Base-by-base conservation (phyloP, 495 filamentous ascomycete species). In the Astrocystis sublimbata region DNA sequence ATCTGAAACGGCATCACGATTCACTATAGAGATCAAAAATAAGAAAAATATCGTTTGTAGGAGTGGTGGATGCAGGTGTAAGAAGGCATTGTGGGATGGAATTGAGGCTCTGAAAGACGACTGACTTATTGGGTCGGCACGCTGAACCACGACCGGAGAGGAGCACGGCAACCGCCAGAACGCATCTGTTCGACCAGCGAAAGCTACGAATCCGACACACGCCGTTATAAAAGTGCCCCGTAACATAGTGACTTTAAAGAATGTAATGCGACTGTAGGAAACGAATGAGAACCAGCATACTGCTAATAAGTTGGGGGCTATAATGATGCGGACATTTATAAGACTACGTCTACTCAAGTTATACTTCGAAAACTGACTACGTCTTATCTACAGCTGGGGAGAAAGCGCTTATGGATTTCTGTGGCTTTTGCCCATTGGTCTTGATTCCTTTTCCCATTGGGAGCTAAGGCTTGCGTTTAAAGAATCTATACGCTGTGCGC, bases 101-200 rank as follows among this genome's bases (percentile, higher is more conserved):
- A 4, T 86, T 86, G n/a, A n/a, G 86, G 86, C 38, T 70, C 71
- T 43, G 87, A n/a, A n/a, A n/a, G n/a, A n/a, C n/a, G n/a, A n/a
- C n/a, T n/a, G n/a, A n/a, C n/a, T 71, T 58, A 91, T 81, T 9
- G 89, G 89, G 69, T 92, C 89, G 60, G 83, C 75, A 57, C 87
- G 81, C 64, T 84, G 83, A 17, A 63, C 65, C 4, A 68, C 62
- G 12, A 78, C 65, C 54, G 73, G 73, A 28, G 68, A 68, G 15
- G 46, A 50, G 36, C 69, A 71, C 28, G 67, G 67, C 31, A 71
- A 33, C 15, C 68, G 63, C 42, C 51, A 70, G 54, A 70, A 71
- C n/a, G 65, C 65, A 31, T 46, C 26, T n/a, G 43, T 53, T 17
- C 17, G 17, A 8, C 23, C 8, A 30, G 58, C 17, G 30, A 67